phyloP scores from a whole-genome alignment of 2,329 filamentous ascomycete species.

The Myrmaecium sp. region DNA sequence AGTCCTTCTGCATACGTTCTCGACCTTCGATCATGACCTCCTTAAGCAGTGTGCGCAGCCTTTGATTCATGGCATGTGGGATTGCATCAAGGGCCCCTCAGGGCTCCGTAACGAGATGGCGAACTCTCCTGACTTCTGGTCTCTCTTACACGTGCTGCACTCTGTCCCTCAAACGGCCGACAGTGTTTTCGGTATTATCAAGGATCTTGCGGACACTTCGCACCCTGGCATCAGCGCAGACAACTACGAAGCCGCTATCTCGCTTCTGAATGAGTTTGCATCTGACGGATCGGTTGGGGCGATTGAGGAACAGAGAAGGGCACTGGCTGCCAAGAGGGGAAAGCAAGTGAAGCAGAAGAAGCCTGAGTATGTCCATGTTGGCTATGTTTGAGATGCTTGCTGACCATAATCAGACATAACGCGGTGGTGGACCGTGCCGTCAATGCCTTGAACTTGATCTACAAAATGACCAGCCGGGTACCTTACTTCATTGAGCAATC shows the following conservation, averaged over 20 bases:
- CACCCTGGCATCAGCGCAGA: constrained; percentile 78
- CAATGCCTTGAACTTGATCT: constrained; percentile 66
- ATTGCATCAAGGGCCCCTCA: constrained; percentile 62
- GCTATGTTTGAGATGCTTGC: not conserved
- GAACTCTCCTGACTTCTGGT: constrained; percentile 95
- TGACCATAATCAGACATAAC: constrained; percentile 21
- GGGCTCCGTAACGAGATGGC: constrained; percentile 82
- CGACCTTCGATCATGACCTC: constrained; percentile 63
- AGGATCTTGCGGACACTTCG: constrained; percentile 51
- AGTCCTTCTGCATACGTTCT: constrained; percentile 80
- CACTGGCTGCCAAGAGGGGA: constrained; percentile 32
- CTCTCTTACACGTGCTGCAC: constrained; percentile 62
- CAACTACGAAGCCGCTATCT: constrained; percentile 82
- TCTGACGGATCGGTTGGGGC: constrained; percentile 61
- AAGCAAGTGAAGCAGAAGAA: constrained; percentile 37
- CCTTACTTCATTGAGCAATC: constrained; percentile 82
- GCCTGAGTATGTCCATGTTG: constrained; percentile 31
- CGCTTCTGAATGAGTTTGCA: constrained; percentile 77
- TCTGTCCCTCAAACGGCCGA: constrained; percentile 52
- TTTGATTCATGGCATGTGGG: constrained; percentile 60
- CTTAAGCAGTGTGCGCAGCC: constrained; percentile 60
- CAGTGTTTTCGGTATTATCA: constrained; percentile 73
- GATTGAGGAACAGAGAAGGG: constrained; percentile 50
- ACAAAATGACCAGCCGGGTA: constrained; percentile 64
- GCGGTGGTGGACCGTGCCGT: constrained; percentile 60